Base-by-base conservation (phyloP, 208 protist genomes). In the Acanthamoeba lugdunensis region DNA sequence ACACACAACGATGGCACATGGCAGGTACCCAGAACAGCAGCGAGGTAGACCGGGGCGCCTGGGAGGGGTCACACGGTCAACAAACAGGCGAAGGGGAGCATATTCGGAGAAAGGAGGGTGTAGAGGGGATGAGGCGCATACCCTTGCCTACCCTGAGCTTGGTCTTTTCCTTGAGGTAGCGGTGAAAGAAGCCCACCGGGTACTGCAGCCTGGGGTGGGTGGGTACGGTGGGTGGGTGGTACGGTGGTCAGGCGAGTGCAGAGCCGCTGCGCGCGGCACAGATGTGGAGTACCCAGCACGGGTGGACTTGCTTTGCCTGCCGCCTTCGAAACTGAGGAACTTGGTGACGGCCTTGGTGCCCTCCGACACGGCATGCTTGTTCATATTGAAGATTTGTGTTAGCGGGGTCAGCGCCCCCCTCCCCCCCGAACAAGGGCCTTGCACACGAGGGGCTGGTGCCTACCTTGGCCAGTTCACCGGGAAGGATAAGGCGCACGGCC, bases 321-420 rank as follows among this genome's bases (percentile, higher is more conserved):
- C 52, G 45, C 45, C 45, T 48, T 48, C 45, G 45, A 11, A 11
- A 48, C 45, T 0, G 45, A 18, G 28, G 95, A 95, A 99, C 97
- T 99, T 99, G 95, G 98, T 98, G 9, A 99, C 98, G 9, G 99
- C 98, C 97, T 99, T 99, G 63, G 98, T 99, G 67, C 98, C 98
- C 97, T 99, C 98, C 56, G 98, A 99, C 96, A 99, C 99, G 90
- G 99, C 99, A 94, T 99, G 99, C 33, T 37, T 37, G 33, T 37
- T 37, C 33, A 37, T 37, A 37, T 37, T 37, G 33, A 37, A 37
- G 33, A 37, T 37, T 37, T 37, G 33, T 37, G 33, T 37, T 37
- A 37, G 33, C 33, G 33, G 33, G 33, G 33, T 37, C 33, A 37
- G 33, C 33, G 33, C 33, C 33, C 33, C 33, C 33, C 33, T 37